Base-by-base conservation (phyloP, 805 yeast species). In the Nakazawaea holstii region DNA sequence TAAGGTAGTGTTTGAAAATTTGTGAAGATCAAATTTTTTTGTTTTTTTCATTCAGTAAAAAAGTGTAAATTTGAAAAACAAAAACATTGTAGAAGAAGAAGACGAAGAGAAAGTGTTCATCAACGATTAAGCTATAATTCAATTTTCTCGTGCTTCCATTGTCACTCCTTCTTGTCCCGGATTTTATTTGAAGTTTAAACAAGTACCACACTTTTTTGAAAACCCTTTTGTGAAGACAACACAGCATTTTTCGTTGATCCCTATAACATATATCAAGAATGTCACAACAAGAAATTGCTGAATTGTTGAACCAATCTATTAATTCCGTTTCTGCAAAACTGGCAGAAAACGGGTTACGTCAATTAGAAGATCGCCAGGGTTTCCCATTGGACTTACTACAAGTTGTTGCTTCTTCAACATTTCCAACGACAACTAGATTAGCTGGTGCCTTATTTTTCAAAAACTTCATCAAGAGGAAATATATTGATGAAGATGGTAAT, bases 371-470 rank as follows among this genome's bases (percentile, higher is more conserved):
- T 1, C 73, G 73, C 44, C 79, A 79, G 32, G 96, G 95, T 4
- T 94, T 94, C 63, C 74, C 95, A 8, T 68, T 88, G 41, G 77
- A 82, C 29, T 67, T 94, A 35, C 66, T 94, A 47, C 90, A 86
- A 58, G 78, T 91, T 14, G 87, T 90, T 31, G 89, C 95, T 4
- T 74, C 85, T 13, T 59, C 70, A 29, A 72, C 73, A 37, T 59
- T 82, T 37, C 73, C 76, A 3, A 60, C 64, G 5, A 69, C 86
- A 1, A 77, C 85, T 1, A 74, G 97, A 52, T 69, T 91, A 41
- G 97, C 99, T 1, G 96, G 87, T 15, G 89, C 97, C 1, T 69
- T 95, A 45, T 90, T 85, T 65, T 89, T 94, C 68, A 94, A 94
- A 63, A 94, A 94, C 62, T 76, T 89, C 52, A 74, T 94, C 53